These are phyloP conservation scores for Phytophthora constricta DNA, from an alignment of 352 stramenopile genomes.

Conservation along the genomic window DNA sequence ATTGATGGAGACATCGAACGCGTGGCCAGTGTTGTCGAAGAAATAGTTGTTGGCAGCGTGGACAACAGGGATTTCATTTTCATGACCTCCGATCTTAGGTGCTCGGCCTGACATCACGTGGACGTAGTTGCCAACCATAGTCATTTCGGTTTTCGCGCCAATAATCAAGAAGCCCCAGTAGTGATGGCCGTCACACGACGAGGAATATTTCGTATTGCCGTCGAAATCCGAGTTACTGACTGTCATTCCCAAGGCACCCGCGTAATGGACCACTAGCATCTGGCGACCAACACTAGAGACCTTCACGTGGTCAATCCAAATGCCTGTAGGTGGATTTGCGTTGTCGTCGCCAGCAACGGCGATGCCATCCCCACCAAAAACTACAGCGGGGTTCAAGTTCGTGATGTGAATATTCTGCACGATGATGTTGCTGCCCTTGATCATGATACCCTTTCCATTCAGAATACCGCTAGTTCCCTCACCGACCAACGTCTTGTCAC, in stretches of 20 bases:
- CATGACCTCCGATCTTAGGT: conserved; percentile 37
- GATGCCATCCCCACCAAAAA: conserved; percentile 37
- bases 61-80: conserved; percentile 17
- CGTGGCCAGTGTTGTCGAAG: conserved; percentile 21
- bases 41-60: conserved; percentile 41
- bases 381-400: conserved; percentile 50
- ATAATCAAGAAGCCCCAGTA: conserved; percentile 43
- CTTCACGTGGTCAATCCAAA: conserved; percentile 47
- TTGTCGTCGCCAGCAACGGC: conserved; percentile 17
- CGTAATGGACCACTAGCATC: conserved; percentile 37
- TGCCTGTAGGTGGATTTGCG: not conserved
- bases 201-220: conserved; percentile 16
- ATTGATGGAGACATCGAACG: conserved; percentile 21
- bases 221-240: conserved; percentile 39
- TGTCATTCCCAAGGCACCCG: conserved; percentile 14
- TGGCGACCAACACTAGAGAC: conserved; percentile 38
- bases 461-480: conserved; percentile 38
- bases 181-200: conserved; percentile 37
- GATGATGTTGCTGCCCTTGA: conserved; percentile 49
- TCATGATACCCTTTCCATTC: conserved; percentile 41
- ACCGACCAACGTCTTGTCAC: conserved; percentile 46
- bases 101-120: conserved; percentile 44
- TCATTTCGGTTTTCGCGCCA: conserved; percentile 29
- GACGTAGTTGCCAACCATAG: conserved; percentile 23
- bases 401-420: conserved; percentile 58